Evolutionary conservation across 805 yeast genomes (phyloP).

Genomic region (Metschnikowia santaceciliae): DNA sequence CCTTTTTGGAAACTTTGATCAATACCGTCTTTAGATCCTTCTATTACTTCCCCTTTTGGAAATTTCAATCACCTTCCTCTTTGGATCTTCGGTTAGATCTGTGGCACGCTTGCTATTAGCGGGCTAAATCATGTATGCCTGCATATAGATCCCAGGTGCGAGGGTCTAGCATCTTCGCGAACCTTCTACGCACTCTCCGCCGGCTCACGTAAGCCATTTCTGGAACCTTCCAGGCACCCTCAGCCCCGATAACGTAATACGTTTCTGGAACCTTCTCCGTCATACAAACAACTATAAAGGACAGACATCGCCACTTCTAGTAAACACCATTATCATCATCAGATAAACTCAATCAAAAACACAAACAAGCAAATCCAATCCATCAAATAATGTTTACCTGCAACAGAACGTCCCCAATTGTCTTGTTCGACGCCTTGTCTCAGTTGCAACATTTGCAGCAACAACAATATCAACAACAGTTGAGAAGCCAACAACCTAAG

Average conservation of each 20-base stretch:
- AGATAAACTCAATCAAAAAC: not conserved
- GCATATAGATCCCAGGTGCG: not conserved
- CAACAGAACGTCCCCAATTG: conserved; percentile 13
- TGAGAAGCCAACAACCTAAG: conserved; percentile 18
- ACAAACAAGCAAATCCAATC: not conserved
- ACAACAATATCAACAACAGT: conserved; percentile 9
- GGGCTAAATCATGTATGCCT: not conserved
- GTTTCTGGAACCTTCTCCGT: conserved; percentile 11
- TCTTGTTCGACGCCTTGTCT: conserved; percentile 13
- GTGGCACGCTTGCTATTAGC: too few relatives aligned
- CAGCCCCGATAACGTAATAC: not conserved
- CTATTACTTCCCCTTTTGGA: too few relatives aligned
- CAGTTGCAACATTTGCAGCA: conserved; percentile 15
- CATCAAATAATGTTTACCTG: conserved; percentile 11
- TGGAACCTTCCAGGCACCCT: conserved; percentile 9
- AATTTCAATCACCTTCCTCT: too few relatives aligned
- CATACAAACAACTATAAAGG: conserved; percentile 1
- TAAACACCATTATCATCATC: not conserved
- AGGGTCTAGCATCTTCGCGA: not conserved
- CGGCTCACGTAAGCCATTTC: conserved; percentile 4
- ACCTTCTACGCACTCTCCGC: conserved; percentile 4
- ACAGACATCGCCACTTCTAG: not conserved
- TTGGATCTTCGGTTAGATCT: too few relatives aligned
- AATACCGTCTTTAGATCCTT: too few relatives aligned
- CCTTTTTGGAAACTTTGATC: too few relatives aligned